Base-by-base conservation (phyloP, 2,329 filamentous ascomycete species). In the Colletotrichum sp. region DNA sequence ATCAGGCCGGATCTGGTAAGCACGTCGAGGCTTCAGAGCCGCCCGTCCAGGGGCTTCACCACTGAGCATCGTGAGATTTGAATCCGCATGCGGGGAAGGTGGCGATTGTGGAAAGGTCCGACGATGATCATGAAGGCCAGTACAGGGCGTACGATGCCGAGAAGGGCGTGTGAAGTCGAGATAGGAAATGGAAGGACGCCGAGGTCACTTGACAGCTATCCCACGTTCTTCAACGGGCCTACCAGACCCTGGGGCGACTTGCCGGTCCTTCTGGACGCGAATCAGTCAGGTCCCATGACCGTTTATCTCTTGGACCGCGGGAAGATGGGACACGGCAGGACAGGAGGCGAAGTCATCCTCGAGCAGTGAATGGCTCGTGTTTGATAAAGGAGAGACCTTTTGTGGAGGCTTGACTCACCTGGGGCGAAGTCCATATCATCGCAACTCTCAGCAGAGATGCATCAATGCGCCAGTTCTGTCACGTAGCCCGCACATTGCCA, bases 61-160 rank as follows among this genome's bases (percentile, higher is more conserved):
- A 75, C 71, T 77, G 29, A 67, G 55, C 66, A 75, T 75, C 71
- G 71, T 77, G 71, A 65, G 64, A 61, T 64, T 32, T 25, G n/a
- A 32, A 63, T 36, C 63, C 30, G 15, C 27, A 39, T 71, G 75
- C 71, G 66, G 75, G 75, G 75, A 67, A 75, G 39, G 75, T 77
- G 75, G 75, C 75, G 30, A 77, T 63, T 62, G n/a, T 66, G 72
- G 72, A n/a, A 77, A 29, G 49, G 39, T 52, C 39, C 36, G 25
- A 39, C 36, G 62, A 55, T 67, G 66, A 77, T 77, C 75, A 63
- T 25, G 64, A 67, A 19, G 19, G 15, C 61, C 27, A n/a, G 44
- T 22, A 36, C 36, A 25, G 49, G 71, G 71, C 29, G 69, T 29
- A 72, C 59, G 64, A 57, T 68, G 69, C 25, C n/a, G 63, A 22